Conservation (phyloP, 2,329 filamentous ascomycete species). For the Diaporthe helianthi region DNA sequence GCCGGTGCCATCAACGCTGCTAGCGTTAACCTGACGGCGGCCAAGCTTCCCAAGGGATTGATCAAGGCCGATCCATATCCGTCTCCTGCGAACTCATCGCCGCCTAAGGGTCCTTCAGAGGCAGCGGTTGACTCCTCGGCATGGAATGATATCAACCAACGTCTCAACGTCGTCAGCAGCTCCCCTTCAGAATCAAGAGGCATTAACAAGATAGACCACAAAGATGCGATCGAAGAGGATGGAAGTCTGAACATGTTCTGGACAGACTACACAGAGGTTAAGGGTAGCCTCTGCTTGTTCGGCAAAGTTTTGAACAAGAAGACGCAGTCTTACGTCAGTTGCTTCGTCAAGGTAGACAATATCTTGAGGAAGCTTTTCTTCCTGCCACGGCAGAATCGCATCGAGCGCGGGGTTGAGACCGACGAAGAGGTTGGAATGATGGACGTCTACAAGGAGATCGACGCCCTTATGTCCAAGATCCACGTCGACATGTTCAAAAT, state of each 20-base stretch:
- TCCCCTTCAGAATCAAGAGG: conserved; percentile 66
- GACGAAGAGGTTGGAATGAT: conserved; percentile 83
- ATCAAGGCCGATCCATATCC: conserved; percentile 72
- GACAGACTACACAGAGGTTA: conserved; percentile 94
- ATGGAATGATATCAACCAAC: conserved; percentile 88
- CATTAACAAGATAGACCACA: conserved; percentile 81
- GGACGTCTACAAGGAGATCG: conserved; percentile 90
- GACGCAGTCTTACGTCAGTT: conserved; percentile 80
- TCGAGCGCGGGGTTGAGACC: conserved; percentile 69
- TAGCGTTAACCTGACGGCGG: conserved; percentile 86
- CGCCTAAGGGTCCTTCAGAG: conserved; percentile 61
- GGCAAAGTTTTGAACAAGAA: conserved; percentile 95
- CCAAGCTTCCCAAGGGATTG: conserved; percentile 77
- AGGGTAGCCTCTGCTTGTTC: conserved; percentile 90
- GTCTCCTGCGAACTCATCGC: conserved; percentile 79
- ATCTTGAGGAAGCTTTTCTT: conserved; percentile 93
- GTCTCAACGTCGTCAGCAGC: conserved; percentile 83
- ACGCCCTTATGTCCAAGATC: conserved; percentile 84
- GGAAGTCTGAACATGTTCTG: conserved; percentile 95
- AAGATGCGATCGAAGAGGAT: conserved; percentile 91
- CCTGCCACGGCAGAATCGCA: conserved; percentile 73
- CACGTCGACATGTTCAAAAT: conserved; percentile 91
- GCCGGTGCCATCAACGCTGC: conserved; percentile 71
- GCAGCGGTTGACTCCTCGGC: conserved; percentile 77
- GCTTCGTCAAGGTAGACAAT: conserved; percentile 96